Evolutionary conservation across 108 stramenopile genomes (phyloP), one percentile per base, ranked within the genome.

Genomic region (Schizochytrium sp.): DNA sequence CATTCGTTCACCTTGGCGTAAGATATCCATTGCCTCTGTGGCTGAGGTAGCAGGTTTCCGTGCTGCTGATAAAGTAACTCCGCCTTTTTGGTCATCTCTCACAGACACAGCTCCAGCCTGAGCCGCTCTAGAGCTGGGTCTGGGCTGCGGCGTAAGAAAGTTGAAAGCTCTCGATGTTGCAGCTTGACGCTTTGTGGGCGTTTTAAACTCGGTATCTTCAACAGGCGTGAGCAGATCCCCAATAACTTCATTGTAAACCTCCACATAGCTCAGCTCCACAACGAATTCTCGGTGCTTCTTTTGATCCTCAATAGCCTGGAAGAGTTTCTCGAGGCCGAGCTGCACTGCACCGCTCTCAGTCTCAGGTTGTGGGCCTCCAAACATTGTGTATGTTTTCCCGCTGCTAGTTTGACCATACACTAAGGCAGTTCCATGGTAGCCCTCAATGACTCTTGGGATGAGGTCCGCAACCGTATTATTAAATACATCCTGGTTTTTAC

Each of bases 171-270:
- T 15, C 42, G 42, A 44, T 69, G 10, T 69, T 38, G 64, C 19
- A 44, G 19, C 12, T 8, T 38, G 40, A 0, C 64, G 64, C 12
- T 38, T 12, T 10, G 7, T 38, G 10, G 64, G 64, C 12, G 64
- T 69, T 38, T 44, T 38, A 69, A 69, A 69, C 64, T 44, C 64
- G 64, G 28, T 5, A 5, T 69, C 64, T 44, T 69, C 64, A 44
- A 38, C 64, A 60, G 64, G 64, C 64, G 64, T 44, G 42, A 83
- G 40, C 19, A 83, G 53, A 40, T 83, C 76, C n/a, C 76, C 76
- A 55, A 83, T 83, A n/a, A 83, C 76, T 42, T 83, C 76, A 53
- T 83, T 83, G 76, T 83, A 83, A 5, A 83, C 76, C 76, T 83
- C 76, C 0, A 83, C 76, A 53, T 83, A 83, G 53, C 76, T 83